A percentile compares a stretch with the other conserved stretches of the same genome.
Conservation (phyloP, 176 grass and related monocot genomes). For the Aegilops sharonensis region DNA sequence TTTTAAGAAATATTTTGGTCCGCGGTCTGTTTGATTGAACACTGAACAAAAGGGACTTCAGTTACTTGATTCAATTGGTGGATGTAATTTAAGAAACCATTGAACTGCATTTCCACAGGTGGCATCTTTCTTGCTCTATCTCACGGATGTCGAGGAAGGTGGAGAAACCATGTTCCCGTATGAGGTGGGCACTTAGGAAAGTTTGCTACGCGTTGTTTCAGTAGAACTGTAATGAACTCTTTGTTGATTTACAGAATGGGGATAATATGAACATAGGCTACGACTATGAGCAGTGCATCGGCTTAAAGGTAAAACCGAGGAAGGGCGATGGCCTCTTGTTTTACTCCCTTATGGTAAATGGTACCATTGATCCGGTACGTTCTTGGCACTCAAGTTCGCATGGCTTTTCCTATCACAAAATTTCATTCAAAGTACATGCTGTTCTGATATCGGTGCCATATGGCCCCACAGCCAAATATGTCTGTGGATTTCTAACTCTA, state of each 20-base stretch:
- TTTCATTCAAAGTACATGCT: neutral
- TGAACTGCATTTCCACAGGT: conserved; percentile 53
- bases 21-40: neutral
- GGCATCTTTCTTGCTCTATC: conserved; percentile 96
- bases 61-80: neutral
- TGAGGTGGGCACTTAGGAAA: conserved; percentile 53
- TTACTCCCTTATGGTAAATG: conserved; percentile 88
- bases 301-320: conserved; percentile 90
- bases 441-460: neutral
- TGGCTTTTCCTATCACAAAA: neutral
- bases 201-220: neutral
- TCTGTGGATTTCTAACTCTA: conserved; percentile 12
- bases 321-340: conserved; percentile 95
- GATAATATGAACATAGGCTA: conserved; percentile 89
- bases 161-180: conserved; percentile 99
- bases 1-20: neutral
- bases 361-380: conserved; percentile 88
- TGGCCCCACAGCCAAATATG: neutral
- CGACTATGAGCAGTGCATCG: conserved; percentile 93
- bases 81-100: conserved; percentile 13
- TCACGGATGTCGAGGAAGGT: conserved; percentile 92
- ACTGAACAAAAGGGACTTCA: neutral
- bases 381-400: neutral
- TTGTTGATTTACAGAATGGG: conserved; percentile 63
- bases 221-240: conserved; percentile 18